Evolutionary conservation across 192 early-diverging fungal genomes (phyloP).

Genomic region (Haplosporangium gracile): DNA sequence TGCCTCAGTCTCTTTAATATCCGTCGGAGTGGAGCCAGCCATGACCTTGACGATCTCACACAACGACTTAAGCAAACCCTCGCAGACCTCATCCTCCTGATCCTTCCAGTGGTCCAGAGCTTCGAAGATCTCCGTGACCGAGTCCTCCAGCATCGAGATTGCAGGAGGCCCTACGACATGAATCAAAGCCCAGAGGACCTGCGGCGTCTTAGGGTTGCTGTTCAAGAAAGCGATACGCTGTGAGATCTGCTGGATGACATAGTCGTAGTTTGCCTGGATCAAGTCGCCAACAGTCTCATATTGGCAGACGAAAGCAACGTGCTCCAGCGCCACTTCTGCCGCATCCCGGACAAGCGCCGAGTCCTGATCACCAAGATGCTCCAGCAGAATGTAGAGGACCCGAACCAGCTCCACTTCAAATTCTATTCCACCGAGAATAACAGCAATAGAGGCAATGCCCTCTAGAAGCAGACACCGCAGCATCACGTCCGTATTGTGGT

Average conservation of each 20-base stretch:
- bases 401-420: slow-evolving; percentile 59
- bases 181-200: slow-evolving; percentile 65
- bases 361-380: slow-evolving; percentile 60
- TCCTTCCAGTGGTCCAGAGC: slow-evolving; percentile 64
- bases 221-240: slow-evolving; percentile 52
- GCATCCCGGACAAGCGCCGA: slow-evolving; percentile 55
- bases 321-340: slow-evolving; percentile 58
- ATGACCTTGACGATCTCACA: slow-evolving; percentile 52
- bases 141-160: slow-evolving; percentile 64
- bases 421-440: slow-evolving; percentile 38
- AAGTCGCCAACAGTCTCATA: slow-evolving; percentile 50
- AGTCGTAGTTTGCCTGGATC: slow-evolving; percentile 64
- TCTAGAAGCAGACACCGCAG: slow-evolving; percentile 42
- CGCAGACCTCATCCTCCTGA: slow-evolving; percentile 57
- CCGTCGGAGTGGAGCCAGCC: not conserved
- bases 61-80: slow-evolving; percentile 52
- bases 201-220: slow-evolving; percentile 61
- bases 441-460: slow-evolving; percentile 38
- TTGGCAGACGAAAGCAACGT: slow-evolving; percentile 56
- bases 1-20: not conserved
- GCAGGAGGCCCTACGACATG: slow-evolving; percentile 58
- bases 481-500: slow-evolving; percentile 31
- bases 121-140: slow-evolving; percentile 69
- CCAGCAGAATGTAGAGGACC: slow-evolving; percentile 59
- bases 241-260: slow-evolving; percentile 65